Base-by-base conservation (phyloP, 2,329 filamentous ascomycete species). In the Fusarium anguioides region DNA sequence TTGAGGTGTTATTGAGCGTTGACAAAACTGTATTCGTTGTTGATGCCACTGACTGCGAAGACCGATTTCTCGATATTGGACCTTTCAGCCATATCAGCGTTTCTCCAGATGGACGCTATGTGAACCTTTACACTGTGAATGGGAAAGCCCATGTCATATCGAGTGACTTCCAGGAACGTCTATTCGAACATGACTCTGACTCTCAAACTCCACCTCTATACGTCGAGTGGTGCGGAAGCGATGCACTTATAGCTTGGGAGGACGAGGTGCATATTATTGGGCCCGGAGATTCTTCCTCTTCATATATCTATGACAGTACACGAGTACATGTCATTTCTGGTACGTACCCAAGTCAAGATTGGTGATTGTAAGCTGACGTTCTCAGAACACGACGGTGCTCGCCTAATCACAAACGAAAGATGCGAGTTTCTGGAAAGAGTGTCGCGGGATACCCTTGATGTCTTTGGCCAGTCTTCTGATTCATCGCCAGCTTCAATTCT, bases 401-500 rank as follows among this genome's bases (percentile, higher is more conserved):
- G 94, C 17, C 81, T 99, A 10, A 84, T 99, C 42, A 97, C 93
- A 5, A 97, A 96, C 72, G 93, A 97, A 73, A 89, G 92, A n/a
- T 98, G 95, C 79, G 96, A 99, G 72, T 98, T 98, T 74, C 76
- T 99, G n/a, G 94, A 99, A 73, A 94, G 94, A 74, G 94, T 99
- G 1, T 92, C 95, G 0, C 88, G 90, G 66, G 91, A 93, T 36
- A 94, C 91, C 0, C 91, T 96, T 57, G 91, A 97, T 56, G 93
- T 97, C 4, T 98, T 98, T 77, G 89, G 92, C 17, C 87, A 96
- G 47, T 93, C 93, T 2, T 96, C 95, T 4, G 93, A 93, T 55
- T 95, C 94, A 2, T 95, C 94, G 0, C 89, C 96, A 5, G 93
- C 95, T 5, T 95, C 95, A 1, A 93, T 98, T n/a, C 83, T 99